Base-by-base conservation (phyloP, 768 basidiomycete genomes). In the Mrakia gelida region DNA sequence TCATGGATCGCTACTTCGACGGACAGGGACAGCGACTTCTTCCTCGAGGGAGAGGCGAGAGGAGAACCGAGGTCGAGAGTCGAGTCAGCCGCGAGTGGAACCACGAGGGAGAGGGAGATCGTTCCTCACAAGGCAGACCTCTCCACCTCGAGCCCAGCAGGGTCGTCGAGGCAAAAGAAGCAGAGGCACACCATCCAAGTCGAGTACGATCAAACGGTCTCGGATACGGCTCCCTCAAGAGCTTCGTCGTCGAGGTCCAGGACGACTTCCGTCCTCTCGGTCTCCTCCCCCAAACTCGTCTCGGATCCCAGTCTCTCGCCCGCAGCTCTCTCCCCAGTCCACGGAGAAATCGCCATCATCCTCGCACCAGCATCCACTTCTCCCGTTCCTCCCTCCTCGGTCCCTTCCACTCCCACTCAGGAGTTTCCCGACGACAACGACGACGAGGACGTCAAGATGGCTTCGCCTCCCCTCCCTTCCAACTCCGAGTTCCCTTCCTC, bases 181-280 rank as follows among this genome's bases (percentile, higher is more conserved):
- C 73, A 73, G 61, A 32, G 73, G 5, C 95, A 98, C 84, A 98
- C 97, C 15, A 93, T 98, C 68, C 97, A 98, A 84, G 92, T 98
- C 78, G 97, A 99, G 85, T 98, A 98, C 81, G 92, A 91, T 75
- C 88, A 83, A 7, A 81, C 84, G 7, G 32, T 38, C 9, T 26
- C 59, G 30, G 62, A 43, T n/a, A 16, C 41, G 28, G 3, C 54
- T 13, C 38, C 56, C 9, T 71, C 75, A 26, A 68, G 49, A 8
- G 3, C 68, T 3, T 52, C 54, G 26, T 52, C 62, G 56, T 28
- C 49, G 11, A 62, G 77, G 49, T 68, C 77, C 9, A 49, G 77
- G 21, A 74, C 77, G 38, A 73, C 72, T n/a, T 78, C 77, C 2
- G 30, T 34, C 38, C 28, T 70, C 15, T 78, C 77, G 49, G 43